These are phyloP conservation scores for Acacia confusa DNA, from an alignment of 306 rosid species.

Conservation along the genomic window DNA sequence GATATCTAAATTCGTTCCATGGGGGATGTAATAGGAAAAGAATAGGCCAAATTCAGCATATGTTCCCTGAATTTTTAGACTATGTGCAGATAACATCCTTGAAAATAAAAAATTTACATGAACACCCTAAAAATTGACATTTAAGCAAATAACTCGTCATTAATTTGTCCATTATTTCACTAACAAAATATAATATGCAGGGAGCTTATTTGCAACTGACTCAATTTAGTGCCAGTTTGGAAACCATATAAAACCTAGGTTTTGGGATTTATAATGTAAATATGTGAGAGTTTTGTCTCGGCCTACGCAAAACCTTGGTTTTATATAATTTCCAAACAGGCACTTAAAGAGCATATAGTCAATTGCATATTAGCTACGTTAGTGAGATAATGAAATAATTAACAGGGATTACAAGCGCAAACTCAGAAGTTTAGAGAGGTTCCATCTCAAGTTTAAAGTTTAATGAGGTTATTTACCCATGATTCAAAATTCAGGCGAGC, in stretches of 20 bases:
- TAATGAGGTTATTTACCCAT: background rate
- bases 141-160: background rate
- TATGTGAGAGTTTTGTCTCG: too few species aligned
- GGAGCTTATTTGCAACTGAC: background rate
- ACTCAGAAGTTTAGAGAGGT: background rate
- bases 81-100: background rate
- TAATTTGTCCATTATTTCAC: background rate
- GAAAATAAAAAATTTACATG: background rate
- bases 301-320: too few species aligned
- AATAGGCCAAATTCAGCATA: background rate
- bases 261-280: too few species aligned
- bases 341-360: background rate
- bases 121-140: background rate
- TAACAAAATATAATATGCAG: background rate
- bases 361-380: background rate
- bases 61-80: background rate
- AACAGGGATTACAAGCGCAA: background rate
- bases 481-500: background rate
- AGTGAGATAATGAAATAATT: background rate
- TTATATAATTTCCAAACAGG: too few species aligned
- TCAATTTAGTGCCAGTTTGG: too few species aligned
- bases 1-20: background rate
- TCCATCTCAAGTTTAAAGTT: background rate
- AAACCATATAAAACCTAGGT: too few species aligned
- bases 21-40: background rate